Evolutionary conservation across 2,329 filamentous ascomycete species (phyloP), one percentile per base, ranked within the genome.

Genomic region (Fusarium camptoceras): DNA sequence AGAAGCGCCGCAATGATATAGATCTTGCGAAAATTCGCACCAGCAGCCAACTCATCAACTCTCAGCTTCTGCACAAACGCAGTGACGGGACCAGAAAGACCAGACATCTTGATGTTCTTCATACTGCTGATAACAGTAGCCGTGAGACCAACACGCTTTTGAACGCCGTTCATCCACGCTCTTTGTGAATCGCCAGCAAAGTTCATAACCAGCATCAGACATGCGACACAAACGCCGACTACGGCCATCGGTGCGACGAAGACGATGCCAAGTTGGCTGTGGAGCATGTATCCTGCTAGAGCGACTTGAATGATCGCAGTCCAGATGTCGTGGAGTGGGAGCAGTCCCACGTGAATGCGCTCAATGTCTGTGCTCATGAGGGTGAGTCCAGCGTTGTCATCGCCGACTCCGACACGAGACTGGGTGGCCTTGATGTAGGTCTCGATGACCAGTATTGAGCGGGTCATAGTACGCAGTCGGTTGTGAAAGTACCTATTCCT

Each of bases 321-420:
- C 82, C 82, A 84, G 9, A 80, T 61, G 18, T 83, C 80, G 55
- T 84, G 84, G 27, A 83, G 56, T 3, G 65, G 66, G 6, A 73
- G 58, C 6, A 78, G 68, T 0, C 81, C 83, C 1, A 72, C 47
- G 5, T 76, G 73, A 10, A 85, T 79, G 14, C 80, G 78, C 60
- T 84, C 83, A 12, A 85, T 76, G 48, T 86, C 84, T 8, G 81
- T 79, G 61, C 79, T 83, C 83, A 85, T 86, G 8, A 85, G 75
- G 0, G 83, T 84, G 55, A 85, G 67, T 0, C 82, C 78, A 0
- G 81, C 79, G 5, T 79, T 76, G 20, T 82, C 78, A 22, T 81
- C 78, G 4, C 77, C 72, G 0, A 73, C 70, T 0, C 75, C 75
- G 6, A 79, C 59, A 8, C 75, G 76, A 15, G 78, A 63, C 14